These are phyloP conservation scores for Epichloe hybrida DNA, from an alignment of 2,329 filamentous ascomycete species.

Conservation along the genomic window DNA sequence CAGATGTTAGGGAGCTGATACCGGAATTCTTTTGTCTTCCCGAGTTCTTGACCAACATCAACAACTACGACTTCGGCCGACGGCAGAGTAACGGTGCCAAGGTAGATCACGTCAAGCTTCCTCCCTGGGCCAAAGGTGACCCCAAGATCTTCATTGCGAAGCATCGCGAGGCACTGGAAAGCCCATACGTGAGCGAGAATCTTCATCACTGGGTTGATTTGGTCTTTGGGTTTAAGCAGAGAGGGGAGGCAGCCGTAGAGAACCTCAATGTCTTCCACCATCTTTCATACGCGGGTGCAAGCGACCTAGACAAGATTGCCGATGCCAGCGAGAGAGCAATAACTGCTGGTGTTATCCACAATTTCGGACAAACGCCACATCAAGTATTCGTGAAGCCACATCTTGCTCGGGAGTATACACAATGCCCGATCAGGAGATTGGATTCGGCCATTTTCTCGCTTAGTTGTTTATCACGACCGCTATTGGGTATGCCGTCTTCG, in stretches of 20 bases:
- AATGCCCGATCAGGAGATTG: constrained; percentile 52
- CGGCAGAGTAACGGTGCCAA: constrained; percentile 66
- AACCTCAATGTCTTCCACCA: constrained; percentile 93
- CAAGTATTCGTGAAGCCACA: constrained; percentile 83
- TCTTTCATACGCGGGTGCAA: constrained; percentile 86
- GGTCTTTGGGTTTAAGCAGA: constrained; percentile 87
- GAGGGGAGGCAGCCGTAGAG: constrained; percentile 76
- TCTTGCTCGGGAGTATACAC: constrained; percentile 54
- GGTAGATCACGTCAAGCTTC: constrained; percentile 79
- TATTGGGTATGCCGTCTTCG: constrained; percentile 41
- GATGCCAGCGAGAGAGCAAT: constrained; percentile 78
- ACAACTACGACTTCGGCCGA: constrained; percentile 84
- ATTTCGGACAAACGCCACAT: constrained; percentile 94
- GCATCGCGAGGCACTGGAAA: constrained; percentile 90
- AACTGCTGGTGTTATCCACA: constrained; percentile 93
- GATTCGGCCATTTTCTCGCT: constrained; percentile 68
- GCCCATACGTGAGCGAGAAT: constrained; percentile 78
- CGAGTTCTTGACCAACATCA: constrained; percentile 88
- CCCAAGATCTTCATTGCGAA: constrained; percentile 92
- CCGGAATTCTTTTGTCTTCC: constrained; percentile 96
- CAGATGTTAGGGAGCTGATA: constrained; percentile 85
- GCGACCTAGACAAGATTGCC: constrained; percentile 79
- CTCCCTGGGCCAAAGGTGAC: constrained; percentile 93
- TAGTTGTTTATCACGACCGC: constrained; percentile 62
- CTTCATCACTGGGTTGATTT: constrained; percentile 94